Evolutionary conservation across 495 filamentous ascomycete genomes (phyloP).

Genomic region (Aspergillus saccharolyticus): DNA sequence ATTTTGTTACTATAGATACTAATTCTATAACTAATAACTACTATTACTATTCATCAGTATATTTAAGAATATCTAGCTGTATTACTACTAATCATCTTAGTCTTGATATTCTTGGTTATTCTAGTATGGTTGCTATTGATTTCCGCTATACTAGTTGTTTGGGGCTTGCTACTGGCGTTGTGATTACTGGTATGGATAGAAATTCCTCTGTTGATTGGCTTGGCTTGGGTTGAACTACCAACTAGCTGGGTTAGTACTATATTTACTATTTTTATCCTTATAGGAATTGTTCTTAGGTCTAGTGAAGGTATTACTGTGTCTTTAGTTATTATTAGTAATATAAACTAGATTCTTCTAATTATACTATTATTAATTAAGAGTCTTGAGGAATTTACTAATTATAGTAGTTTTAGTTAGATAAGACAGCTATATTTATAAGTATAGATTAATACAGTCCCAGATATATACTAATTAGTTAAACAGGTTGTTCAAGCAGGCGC

Average conservation of each 20-base stretch:
- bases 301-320: not conserved
- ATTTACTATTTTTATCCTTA: not conserved
- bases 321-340: not conserved
- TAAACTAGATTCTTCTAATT: not conserved
- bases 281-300: not conserved
- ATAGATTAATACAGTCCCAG: not conserved
- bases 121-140: not conserved
- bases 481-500: not conserved
- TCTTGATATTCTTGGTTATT: not conserved
- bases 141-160: not conserved
- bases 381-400: not conserved
- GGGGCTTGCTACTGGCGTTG: no score
- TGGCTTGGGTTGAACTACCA: not conserved
- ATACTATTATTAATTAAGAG: not conserved
- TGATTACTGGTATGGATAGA: not conserved
- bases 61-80: constrained; percentile 1
- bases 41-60: not conserved
- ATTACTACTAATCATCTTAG: constrained; percentile 1
- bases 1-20: not conserved
- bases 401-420: not conserved
- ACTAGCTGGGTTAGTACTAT: not conserved
- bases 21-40: constrained; percentile 1
- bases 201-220: not conserved
- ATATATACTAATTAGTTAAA: not conserved
- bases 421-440: not conserved